A percentile compares a stretch with the other conserved stretches of the same genome.
These are phyloP conservation scores for Solidago caesia DNA, from an alignment of 129 eudicot species.

Conservation along the genomic window DNA sequence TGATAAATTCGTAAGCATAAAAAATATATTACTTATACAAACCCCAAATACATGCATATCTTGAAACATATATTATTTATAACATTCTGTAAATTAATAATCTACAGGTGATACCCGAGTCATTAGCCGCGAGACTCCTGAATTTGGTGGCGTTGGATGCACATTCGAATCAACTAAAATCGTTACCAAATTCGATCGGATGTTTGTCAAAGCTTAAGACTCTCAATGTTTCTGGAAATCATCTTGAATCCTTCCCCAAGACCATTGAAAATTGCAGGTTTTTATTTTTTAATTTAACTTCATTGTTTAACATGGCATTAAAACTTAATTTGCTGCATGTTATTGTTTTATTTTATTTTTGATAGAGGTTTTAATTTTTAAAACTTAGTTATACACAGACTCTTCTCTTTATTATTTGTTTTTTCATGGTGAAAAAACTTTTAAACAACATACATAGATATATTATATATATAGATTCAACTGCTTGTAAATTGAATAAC, in stretches of 20 bases:
- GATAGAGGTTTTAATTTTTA: too few species aligned
- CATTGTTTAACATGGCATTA: not conserved
- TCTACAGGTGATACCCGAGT: conserved; percentile 75
- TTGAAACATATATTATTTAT: not conserved
- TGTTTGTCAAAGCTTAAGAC: conserved; percentile 82
- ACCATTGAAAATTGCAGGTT: conserved; percentile 95
- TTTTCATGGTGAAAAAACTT: too few species aligned
- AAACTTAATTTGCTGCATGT: not conserved
- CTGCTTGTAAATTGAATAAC: not conserved
- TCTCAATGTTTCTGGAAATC: conserved; percentile 82
- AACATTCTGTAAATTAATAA: not conserved
- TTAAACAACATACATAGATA: not conserved
- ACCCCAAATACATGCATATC: not conserved
- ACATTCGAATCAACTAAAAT: conserved; percentile 79
- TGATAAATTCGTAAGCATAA: too few species aligned
- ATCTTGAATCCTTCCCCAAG: conserved; percentile 58
- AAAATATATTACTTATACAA: too few species aligned
- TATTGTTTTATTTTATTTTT: too few species aligned
- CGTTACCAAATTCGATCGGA: conserved; percentile 83
- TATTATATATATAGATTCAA: not conserved
- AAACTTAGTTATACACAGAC: too few species aligned
- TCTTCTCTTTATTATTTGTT: too few species aligned
- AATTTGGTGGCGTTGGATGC: conserved; percentile 68
- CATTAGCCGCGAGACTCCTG: conserved; percentile 67
- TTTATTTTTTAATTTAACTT: not conserved